Base-by-base conservation (phyloP, 2,329 filamentous ascomycete genomes). In the Cladophialophora immunda region DNA sequence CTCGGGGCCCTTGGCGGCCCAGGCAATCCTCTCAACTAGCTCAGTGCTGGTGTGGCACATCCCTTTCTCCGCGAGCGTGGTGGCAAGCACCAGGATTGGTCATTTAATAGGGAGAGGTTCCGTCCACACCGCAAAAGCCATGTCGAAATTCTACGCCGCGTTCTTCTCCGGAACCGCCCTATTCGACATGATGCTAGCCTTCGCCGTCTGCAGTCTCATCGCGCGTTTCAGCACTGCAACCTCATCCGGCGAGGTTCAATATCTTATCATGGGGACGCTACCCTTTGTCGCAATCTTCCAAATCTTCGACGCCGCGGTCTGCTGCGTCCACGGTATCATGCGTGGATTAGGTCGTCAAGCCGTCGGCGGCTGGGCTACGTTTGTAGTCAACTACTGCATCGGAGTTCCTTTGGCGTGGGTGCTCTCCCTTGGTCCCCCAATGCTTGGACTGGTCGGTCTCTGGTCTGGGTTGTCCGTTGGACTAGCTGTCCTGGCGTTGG, bases 21-120 rank as follows among this genome's bases (percentile, higher is more conserved):
- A 96, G 78, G 91, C 89, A 60, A 88, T 95, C 9, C 80, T 96
- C 2, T 85, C 88, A 41, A 92, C 89, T 0, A 41, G 47, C 3
- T 61, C 58, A 13, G 38, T 68, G 22, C 19, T 70, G 7, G 22
- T 65, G 25, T 81, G 94, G 47, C 91, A 94, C 77, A 87, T 95
- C 55, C 92, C 92, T 0, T 96, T 95, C 78, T 90, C 92, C 0
- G 86, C 94, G 70, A 90, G 89, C 53, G 92, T 96, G 62, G 92
- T 92, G 2, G 87, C 89, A 0, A 92, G 89, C 2, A 96, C 92
- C 0, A 87, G 92, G 1, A 87, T 95, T 3, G 92, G 92, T 25
- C 95, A 95, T 73, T 81, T 95, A 27, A 92, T 95, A 67, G 92
- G 92, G 15, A 92, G 92, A 0, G 89, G 88, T 3, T 65, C 62